Conservation (phyloP, 176 grass and related monocot genomes). For the Musa itinerans region DNA sequence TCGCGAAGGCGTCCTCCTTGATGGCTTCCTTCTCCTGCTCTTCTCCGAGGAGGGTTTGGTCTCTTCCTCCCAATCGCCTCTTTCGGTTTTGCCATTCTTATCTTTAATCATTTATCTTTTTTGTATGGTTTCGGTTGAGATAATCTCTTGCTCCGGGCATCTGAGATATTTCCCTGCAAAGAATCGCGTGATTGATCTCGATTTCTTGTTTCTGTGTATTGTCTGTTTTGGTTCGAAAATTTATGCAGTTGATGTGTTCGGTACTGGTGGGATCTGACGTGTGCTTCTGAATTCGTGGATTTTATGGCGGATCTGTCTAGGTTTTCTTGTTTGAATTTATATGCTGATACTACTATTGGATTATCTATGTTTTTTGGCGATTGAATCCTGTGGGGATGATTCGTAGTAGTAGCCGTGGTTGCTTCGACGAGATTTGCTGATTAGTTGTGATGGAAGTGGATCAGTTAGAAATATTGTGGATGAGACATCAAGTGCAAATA, state of each 20-base stretch:
- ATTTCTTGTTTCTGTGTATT: not conserved
- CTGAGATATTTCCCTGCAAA: no score
- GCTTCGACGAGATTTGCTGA: not conserved
- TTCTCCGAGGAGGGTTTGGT: slow-evolving; percentile 48
- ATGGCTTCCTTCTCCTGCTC: slow-evolving; percentile 72
- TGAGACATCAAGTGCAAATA: not conserved
- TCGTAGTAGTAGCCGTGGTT: not conserved
- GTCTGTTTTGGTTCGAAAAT: not conserved
- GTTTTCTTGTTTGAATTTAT: not conserved
- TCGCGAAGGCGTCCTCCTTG: slow-evolving; percentile 70
- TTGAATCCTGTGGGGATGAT: not conserved
- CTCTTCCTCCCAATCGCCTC: not conserved
- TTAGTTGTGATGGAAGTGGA: not conserved
- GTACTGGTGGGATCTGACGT: not conserved
- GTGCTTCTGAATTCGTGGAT: not conserved
- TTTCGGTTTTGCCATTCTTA: not conserved
- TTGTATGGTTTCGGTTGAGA: not conserved
- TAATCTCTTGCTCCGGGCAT: no score
- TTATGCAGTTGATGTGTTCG: not conserved
- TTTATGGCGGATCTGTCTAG: not conserved
- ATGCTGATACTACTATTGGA: not conserved
- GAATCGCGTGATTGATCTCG: not conserved
- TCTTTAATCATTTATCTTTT: not conserved
- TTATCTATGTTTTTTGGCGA: not conserved
- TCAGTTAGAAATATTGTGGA: not conserved